These are phyloP conservation scores for Zygoascus tannicola DNA, from an alignment of 805 yeast species.

Conservation along the genomic window DNA sequence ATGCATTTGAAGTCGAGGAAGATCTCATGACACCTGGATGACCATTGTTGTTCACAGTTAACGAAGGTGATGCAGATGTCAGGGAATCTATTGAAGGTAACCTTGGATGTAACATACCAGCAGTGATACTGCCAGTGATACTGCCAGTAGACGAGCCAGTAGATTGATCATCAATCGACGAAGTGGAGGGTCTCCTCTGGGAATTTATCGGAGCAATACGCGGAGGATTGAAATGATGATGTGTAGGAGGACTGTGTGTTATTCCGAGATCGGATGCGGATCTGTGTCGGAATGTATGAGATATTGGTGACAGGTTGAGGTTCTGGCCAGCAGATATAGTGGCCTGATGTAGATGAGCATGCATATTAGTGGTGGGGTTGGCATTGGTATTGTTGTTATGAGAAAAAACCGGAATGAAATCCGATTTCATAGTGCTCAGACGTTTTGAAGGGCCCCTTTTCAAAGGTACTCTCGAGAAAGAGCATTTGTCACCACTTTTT, in stretches of 20 bases:
- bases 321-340: too few relatives aligned
- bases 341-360: not conserved
- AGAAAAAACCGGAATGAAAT: not conserved
- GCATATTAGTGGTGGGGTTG: not conserved
- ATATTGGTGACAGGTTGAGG: not conserved
- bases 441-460: conserved; percentile 58
- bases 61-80: conserved; percentile 8
- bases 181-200: not conserved
- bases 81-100: conserved; percentile 21
- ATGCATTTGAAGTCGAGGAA: not conserved
- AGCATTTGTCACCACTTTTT: conserved; percentile 43
- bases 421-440: not conserved
- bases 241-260: conserved; percentile 4
- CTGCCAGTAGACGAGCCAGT: not conserved
- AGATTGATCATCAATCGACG: not conserved
- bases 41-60: not conserved
- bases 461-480: conserved; percentile 48
- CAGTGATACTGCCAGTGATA: not conserved
- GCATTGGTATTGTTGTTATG: not conserved
- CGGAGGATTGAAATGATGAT: not conserved
- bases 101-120: conserved; percentile 6
- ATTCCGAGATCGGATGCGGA: not conserved
- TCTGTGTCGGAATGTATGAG: not conserved
- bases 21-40: not conserved
- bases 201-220: not conserved